A percentile compares a stretch with the other conserved stretches of the same genome.
Evolutionary conservation across 306 rosid species (phyloP).

Genomic region (Begonia masoniana): DNA sequence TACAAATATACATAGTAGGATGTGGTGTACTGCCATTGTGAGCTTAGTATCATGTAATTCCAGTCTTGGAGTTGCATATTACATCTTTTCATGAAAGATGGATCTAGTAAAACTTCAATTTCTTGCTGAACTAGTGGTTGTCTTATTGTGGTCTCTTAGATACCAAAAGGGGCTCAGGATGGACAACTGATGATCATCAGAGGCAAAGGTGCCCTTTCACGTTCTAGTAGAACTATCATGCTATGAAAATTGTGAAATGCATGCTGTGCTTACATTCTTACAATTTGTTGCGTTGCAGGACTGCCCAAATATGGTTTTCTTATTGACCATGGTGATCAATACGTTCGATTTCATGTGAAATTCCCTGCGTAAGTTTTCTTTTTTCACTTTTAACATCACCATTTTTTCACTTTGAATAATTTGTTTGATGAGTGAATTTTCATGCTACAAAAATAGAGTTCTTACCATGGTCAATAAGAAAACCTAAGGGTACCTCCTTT

Average conservation of each 20-base stretch:
- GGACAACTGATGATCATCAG: constrained; percentile 72
- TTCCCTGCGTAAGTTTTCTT: constrained; percentile 50
- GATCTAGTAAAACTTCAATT: too few relatives aligned
- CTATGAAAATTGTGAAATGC: constrained; percentile 1
- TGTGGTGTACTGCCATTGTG: too few relatives aligned
- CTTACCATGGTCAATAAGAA: too few relatives aligned
- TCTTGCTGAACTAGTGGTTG: constrained; percentile 6
- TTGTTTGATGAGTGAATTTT: not conserved
- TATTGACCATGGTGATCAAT: constrained; percentile 77
- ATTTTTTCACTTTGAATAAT: not conserved
- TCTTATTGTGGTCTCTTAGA: constrained; percentile 36
- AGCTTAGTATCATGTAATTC: too few relatives aligned
- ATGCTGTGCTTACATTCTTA: too few relatives aligned
- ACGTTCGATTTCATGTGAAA: constrained; percentile 61
- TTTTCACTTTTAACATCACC: not conserved
- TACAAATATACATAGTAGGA: too few relatives aligned
- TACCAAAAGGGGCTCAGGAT: constrained; percentile 88
- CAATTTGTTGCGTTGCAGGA: constrained; percentile 27
- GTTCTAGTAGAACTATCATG: too few relatives aligned
- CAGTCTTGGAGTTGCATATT: too few relatives aligned
- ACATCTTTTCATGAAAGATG: too few relatives aligned
- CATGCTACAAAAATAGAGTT: not conserved
- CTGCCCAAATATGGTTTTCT: constrained; percentile 56
- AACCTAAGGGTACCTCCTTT: too few relatives aligned
- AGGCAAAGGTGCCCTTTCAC: constrained; percentile 56